Evolutionary conservation across 352 stramenopile genomes (phyloP).

Genomic region (Globisporangium polare): DNA sequence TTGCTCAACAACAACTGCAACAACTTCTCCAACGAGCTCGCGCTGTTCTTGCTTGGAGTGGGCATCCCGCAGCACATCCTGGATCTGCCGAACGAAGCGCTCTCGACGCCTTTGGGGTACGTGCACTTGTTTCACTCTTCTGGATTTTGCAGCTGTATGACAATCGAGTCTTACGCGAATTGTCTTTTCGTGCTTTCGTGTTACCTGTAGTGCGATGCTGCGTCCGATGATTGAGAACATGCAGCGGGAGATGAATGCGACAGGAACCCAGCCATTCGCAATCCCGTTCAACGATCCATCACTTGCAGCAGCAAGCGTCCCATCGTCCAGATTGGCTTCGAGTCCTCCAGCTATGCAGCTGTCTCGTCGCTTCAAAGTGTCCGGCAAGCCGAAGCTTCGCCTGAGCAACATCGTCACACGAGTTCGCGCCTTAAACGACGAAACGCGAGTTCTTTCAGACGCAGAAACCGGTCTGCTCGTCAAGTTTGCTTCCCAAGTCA

Average conservation of each 20-base stretch:
- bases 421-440: conserved; percentile 32
- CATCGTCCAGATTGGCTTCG: neutral
- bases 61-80: conserved; percentile 91
- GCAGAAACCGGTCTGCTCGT: conserved; percentile 29
- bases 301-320: conserved; percentile 10
- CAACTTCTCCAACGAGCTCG: conserved; percentile 93
- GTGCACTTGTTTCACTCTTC: conserved; percentile 9
- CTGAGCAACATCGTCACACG: conserved; percentile 46
- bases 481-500: conserved; percentile 23
- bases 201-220: conserved; percentile 56
- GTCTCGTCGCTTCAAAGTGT: conserved; percentile 58
- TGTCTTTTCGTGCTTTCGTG: conserved; percentile 2
- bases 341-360: conserved; percentile 12
- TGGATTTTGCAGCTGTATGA: neutral
- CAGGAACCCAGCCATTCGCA: conserved; percentile 47
- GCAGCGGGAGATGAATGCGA: conserved; percentile 70
- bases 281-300: conserved; percentile 73
- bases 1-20: conserved; percentile 96
- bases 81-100: conserved; percentile 83
- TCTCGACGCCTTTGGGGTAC: conserved; percentile 88
- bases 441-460: conserved; percentile 19
- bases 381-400: conserved; percentile 36
- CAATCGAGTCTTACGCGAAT: neutral
- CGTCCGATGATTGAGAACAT: conserved; percentile 82
- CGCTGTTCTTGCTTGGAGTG: conserved; percentile 79